Evolutionary conservation across 768 basidiomycete species (phyloP).

Genomic region (Trametes cingulata): DNA sequence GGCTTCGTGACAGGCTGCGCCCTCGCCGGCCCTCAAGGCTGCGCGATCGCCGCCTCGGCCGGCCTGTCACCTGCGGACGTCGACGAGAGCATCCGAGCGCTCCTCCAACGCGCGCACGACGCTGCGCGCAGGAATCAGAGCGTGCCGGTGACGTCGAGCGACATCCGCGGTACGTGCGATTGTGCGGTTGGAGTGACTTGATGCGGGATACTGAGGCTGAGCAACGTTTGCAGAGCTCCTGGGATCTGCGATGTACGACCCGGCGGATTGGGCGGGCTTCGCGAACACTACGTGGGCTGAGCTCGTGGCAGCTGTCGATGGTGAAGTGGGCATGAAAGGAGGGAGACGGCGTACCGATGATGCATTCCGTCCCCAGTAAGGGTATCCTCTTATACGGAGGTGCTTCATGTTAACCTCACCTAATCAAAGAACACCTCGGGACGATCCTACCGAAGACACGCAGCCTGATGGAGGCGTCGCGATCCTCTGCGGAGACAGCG

Average conservation of each 20-base stretch:
- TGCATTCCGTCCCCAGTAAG: too few relatives aligned
- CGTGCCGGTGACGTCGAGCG: slow-evolving; percentile 1
- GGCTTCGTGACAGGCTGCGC: slow-evolving; percentile 17
- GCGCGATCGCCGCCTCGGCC: slow-evolving; percentile 1
- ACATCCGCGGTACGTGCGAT: neutral
- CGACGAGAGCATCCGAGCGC: slow-evolving; percentile 1
- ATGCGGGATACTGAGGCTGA: too few relatives aligned
- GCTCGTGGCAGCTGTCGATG: neutral
- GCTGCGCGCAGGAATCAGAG: slow-evolving; percentile 3
- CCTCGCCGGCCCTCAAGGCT: slow-evolving; percentile 7
- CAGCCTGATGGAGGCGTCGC: neutral
- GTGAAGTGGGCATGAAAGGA: too few relatives aligned
- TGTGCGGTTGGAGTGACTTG: too few relatives aligned
- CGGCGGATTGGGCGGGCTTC: neutral
- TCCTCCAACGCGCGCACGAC: slow-evolving; percentile 8
- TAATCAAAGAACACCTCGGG: too few relatives aligned
- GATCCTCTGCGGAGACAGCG: slow-evolving; percentile 12
- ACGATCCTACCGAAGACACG: too few relatives aligned
- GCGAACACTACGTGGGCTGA: neutral
- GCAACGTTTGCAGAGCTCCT: too few relatives aligned
- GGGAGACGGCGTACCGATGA: too few relatives aligned
- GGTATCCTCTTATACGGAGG: too few relatives aligned
- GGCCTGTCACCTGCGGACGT: neutral
- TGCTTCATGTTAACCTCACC: too few relatives aligned
- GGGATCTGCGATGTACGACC: neutral